These are phyloP conservation scores for Penicillium sp. DNA, from an alignment of 2,329 filamentous ascomycete genomes.

Conservation along the genomic window DNA sequence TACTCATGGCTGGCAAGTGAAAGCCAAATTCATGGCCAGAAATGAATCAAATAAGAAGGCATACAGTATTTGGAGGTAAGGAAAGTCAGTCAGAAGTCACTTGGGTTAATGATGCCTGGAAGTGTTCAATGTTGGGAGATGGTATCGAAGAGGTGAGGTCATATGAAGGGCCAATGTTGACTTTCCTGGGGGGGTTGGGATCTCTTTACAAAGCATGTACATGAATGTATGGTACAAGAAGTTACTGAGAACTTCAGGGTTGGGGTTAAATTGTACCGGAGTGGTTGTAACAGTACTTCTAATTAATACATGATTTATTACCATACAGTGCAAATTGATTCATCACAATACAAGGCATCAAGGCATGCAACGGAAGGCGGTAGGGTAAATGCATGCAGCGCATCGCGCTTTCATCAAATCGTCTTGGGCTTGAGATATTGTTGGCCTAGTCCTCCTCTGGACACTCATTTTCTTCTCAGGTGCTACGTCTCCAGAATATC, in stretches of 20 bases:
- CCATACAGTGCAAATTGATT: not conserved
- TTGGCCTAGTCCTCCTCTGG: constrained; percentile 1
- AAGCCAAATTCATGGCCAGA: constrained; percentile 1
- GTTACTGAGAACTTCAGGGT: not conserved
- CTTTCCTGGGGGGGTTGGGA: not conserved
- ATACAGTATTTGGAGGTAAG: not conserved
- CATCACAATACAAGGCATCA: constrained; percentile 15
- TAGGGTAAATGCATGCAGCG: constrained; percentile 12
- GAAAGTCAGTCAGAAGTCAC: not conserved
- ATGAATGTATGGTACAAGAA: not conserved
- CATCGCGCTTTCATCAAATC: constrained; percentile 16
- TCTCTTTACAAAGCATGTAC: not conserved
- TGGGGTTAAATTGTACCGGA: not conserved
- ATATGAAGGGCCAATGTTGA: constrained; percentile 1
- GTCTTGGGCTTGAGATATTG: constrained; percentile 8
- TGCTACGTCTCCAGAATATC: not conserved
- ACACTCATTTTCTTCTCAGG: not conserved
- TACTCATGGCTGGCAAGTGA: not conserved
- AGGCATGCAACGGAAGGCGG: constrained; percentile 3
- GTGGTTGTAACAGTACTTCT: not conserved
- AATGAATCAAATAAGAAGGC: not conserved
- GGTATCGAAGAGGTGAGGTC: constrained; percentile 14
- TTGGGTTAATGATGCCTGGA: not conserved
- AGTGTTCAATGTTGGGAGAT: not conserved
- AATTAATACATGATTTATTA: not conserved